phyloP scores from a whole-genome alignment of 1,284 basidiomycete genomes.

The Boletus chippewaensis region DNA sequence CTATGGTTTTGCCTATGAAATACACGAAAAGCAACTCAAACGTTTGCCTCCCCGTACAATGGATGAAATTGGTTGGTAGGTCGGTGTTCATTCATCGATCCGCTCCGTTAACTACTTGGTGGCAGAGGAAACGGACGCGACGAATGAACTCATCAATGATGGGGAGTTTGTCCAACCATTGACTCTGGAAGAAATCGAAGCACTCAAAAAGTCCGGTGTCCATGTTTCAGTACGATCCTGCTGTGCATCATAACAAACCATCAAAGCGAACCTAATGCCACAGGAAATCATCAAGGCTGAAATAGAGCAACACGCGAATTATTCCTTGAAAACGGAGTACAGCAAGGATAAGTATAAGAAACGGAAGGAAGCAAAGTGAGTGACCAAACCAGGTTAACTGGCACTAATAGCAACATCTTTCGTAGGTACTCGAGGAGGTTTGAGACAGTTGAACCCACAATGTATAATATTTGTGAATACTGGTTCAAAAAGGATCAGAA shows the following conservation, averaged over 20 bases:
- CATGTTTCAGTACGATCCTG: conserved; percentile 56
- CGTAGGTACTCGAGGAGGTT: conserved; percentile 83
- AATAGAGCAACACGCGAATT: conserved; percentile 86
- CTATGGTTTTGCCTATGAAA: conserved; percentile 75
- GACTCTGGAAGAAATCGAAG: conserved; percentile 74
- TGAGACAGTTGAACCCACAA: conserved; percentile 81
- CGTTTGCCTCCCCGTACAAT: conserved; percentile 56
- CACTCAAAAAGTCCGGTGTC: conserved; percentile 68
- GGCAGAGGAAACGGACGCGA: conserved; percentile 84
- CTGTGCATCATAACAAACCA: conserved; percentile 3
- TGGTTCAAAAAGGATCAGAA: conserved; percentile 80
- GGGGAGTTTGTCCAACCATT: conserved; percentile 73
- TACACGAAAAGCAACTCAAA: conserved; percentile 59
- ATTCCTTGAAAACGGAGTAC: conserved; percentile 89
- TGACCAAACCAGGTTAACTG: conserved; percentile 6
- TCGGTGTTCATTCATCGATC: not conserved
- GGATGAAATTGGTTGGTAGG: conserved; percentile 63
- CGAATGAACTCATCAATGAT: conserved; percentile 84
- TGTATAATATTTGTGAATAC: conserved; percentile 85
- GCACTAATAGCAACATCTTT: conserved; percentile 6
- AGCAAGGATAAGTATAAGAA: conserved; percentile 96
- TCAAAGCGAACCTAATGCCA: conserved; percentile 11
- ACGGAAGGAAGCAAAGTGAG: conserved; percentile 90
- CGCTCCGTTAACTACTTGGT: conserved; percentile 9
- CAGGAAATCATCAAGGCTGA: conserved; percentile 92